Percentiles rank a stretch among this genome's conserved stretches.
Conservation (phyloP, 768 basidiomycete genomes). For the Cystofilobasidium capitatum region DNA sequence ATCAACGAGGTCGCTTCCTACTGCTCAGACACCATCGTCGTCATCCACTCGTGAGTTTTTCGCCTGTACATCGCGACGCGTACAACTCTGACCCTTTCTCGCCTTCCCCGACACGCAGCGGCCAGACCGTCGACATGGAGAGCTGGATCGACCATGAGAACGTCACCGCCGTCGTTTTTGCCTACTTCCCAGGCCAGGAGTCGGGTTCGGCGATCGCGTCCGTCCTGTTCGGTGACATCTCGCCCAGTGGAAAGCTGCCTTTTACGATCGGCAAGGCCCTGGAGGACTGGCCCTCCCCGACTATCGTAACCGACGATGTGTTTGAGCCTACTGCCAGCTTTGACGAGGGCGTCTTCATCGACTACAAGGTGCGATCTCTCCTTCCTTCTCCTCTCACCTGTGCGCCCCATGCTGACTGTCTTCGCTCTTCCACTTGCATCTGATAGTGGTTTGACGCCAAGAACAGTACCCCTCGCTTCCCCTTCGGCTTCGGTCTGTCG, state of each 20-base stretch:
- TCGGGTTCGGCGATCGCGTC: conserved; percentile 60
- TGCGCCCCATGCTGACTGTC: not conserved
- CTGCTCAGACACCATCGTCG: conserved; percentile 12
- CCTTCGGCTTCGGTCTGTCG: conserved; percentile 16
- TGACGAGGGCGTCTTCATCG: conserved; percentile 18
- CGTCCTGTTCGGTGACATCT: conserved; percentile 60
- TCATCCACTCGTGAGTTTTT: conserved; percentile 12
- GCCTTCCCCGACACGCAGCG: not conserved
- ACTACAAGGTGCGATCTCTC: conserved; percentile 13
- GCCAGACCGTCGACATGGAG: conserved; percentile 22
- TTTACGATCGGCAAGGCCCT: conserved; percentile 62
- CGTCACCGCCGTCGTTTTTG: conserved; percentile 26
- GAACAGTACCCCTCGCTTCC: conserved; percentile 42
- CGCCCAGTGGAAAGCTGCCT: conserved; percentile 64
- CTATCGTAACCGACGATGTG: conserved; percentile 16
- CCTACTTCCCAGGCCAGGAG: conserved; percentile 48
- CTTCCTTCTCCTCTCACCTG: not conserved
- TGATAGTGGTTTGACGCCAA: conserved; percentile 42
- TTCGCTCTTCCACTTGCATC: not conserved
- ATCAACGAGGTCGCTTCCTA: conserved; percentile 18
- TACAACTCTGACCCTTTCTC: too few relatives aligned
- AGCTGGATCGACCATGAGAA: conserved; percentile 15
- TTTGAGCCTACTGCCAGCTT: conserved; percentile 11
- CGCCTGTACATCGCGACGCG: too few relatives aligned
- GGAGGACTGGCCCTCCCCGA: conserved; percentile 48